Evolutionary conservation across 2,329 filamentous ascomycete species (phyloP).

Genomic region (Thelonectria discophora): DNA sequence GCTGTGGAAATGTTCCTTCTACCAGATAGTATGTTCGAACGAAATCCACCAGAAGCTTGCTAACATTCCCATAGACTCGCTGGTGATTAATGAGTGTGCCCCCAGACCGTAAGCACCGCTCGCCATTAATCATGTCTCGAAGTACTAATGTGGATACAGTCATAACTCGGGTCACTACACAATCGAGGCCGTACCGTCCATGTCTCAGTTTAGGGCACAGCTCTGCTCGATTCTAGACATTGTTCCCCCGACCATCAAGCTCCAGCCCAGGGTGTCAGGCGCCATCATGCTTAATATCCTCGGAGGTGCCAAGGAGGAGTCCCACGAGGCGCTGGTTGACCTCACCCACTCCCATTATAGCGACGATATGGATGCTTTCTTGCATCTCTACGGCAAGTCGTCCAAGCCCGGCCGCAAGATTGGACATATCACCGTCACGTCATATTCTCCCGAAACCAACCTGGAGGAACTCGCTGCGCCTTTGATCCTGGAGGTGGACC

Average conservation of each 20-base stretch:
- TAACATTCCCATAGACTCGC: conserved; percentile 52
- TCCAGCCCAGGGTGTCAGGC: conserved; percentile 67
- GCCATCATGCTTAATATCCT: conserved; percentile 86
- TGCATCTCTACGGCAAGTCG: conserved; percentile 93
- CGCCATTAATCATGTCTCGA: conserved; percentile 63
- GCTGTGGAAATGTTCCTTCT: conserved; percentile 96
- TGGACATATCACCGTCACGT: conserved; percentile 88
- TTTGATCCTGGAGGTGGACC: conserved; percentile 72
- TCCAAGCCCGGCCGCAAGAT: conserved; percentile 92
- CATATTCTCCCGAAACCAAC: conserved; percentile 72
- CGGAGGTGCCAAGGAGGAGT: conserved; percentile 71
- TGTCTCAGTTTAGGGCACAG: conserved; percentile 93
- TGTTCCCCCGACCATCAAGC: conserved; percentile 58
- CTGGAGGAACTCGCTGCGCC: conserved; percentile 67
- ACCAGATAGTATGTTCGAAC: conserved; percentile 62
- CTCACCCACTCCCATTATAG: conserved; percentile 55
- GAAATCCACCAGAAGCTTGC: conserved; percentile 1
- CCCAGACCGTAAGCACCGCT: conserved; percentile 61
- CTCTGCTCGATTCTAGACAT: conserved; percentile 81
- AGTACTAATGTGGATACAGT: conserved; percentile 45
- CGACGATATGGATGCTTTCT: conserved; percentile 59
- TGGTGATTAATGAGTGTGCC: conserved; percentile 88
- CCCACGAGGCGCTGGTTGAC: conserved; percentile 64
- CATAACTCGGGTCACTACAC: conserved; percentile 97
- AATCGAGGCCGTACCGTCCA: conserved; percentile 86